Evolutionary conservation across 805 yeast species (phyloP).

Genomic region (Sugiyamaella lignohabitans): DNA sequence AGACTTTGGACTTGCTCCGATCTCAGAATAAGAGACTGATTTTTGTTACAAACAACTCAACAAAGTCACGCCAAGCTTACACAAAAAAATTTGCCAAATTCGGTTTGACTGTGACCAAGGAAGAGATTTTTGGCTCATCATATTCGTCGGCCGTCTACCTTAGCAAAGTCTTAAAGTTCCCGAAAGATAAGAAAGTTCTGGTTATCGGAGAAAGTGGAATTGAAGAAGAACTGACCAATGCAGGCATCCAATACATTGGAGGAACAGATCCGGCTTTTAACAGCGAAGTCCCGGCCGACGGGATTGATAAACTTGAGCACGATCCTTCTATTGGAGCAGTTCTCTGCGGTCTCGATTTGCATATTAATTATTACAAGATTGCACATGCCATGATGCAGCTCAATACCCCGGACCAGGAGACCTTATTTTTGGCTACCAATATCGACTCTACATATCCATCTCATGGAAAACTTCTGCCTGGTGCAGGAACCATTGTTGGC

Average conservation of each 20-base stretch:
- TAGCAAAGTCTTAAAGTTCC: conserved; percentile 64
- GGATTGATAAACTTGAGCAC: conserved; percentile 35
- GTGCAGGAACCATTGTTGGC: conserved; percentile 89
- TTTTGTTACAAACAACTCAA: conserved; percentile 93
- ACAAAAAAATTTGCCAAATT: conserved; percentile 65
- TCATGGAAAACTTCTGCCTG: conserved; percentile 79
- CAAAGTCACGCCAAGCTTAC: conserved; percentile 78
- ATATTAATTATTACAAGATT: conserved; percentile 73
- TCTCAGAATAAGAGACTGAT: conserved; percentile 56
- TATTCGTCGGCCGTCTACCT: conserved; percentile 88
- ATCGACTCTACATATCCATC: conserved; percentile 93
- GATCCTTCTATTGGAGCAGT: conserved; percentile 82
- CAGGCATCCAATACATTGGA: conserved; percentile 76
- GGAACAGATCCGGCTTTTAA: conserved; percentile 67
- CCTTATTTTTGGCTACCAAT: conserved; percentile 85
- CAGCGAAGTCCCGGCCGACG: conserved; percentile 37
- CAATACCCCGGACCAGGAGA: conserved; percentile 43
- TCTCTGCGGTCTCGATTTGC: conserved; percentile 76
- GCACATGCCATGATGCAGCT: conserved; percentile 79
- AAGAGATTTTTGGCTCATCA: conserved; percentile 85
- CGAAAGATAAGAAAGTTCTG: conserved; percentile 75
- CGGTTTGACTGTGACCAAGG: conserved; percentile 39
- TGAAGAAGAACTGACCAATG: conserved; percentile 63
- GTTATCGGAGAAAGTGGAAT: conserved; percentile 87
- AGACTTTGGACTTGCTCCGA: conserved; percentile 61